A percentile compares a stretch with the other conserved stretches of the same genome.
Evolutionary conservation across 768 basidiomycete genomes (phyloP).

Genomic region (Leccinum boreale): DNA sequence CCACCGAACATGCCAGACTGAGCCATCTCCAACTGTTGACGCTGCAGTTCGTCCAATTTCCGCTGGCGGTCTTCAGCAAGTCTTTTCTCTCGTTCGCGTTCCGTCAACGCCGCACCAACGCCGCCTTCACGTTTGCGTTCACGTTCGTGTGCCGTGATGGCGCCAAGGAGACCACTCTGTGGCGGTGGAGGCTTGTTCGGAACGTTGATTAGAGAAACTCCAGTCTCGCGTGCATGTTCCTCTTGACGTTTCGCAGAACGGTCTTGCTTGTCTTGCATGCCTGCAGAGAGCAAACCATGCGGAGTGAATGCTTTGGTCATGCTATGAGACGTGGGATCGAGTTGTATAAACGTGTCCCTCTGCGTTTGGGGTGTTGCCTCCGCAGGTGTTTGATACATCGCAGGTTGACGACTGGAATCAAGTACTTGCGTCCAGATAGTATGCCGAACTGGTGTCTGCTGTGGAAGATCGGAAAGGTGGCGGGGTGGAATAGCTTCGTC

Average conservation of each 20-base stretch:
- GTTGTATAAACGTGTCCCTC: slow-evolving; percentile 66
- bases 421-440: slow-evolving; percentile 89
- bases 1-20: slow-evolving; percentile 72
- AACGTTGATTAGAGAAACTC: slow-evolving; percentile 93
- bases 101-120: slow-evolving; percentile 90
- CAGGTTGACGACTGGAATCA: slow-evolving; percentile 58
- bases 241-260: slow-evolving; percentile 95
- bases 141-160: slow-evolving; percentile 92
- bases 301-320: slow-evolving; percentile 95
- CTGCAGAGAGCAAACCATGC: slow-evolving; percentile 91
- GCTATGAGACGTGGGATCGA: slow-evolving; percentile 64
- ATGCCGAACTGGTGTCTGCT: slow-evolving; percentile 51
- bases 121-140: slow-evolving; percentile 95
- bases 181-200: slow-evolving; percentile 93
- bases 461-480: slow-evolving; percentile 53
- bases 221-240: slow-evolving; percentile 87
- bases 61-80: slow-evolving; percentile 90
- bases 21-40: slow-evolving; percentile 88
- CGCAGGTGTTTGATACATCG: slow-evolving; percentile 32
- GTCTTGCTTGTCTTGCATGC: slow-evolving; percentile 93
- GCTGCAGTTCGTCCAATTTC: slow-evolving; percentile 86
- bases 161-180: slow-evolving; percentile 92
- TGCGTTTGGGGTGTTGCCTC: slow-evolving; percentile 34
- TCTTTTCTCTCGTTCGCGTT: slow-evolving; percentile 90
- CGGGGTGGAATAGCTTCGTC: slow-evolving; percentile 55